Evolutionary conservation across 2,329 filamentous ascomycete species (phyloP).

Genomic region (Xylaria sp.): DNA sequence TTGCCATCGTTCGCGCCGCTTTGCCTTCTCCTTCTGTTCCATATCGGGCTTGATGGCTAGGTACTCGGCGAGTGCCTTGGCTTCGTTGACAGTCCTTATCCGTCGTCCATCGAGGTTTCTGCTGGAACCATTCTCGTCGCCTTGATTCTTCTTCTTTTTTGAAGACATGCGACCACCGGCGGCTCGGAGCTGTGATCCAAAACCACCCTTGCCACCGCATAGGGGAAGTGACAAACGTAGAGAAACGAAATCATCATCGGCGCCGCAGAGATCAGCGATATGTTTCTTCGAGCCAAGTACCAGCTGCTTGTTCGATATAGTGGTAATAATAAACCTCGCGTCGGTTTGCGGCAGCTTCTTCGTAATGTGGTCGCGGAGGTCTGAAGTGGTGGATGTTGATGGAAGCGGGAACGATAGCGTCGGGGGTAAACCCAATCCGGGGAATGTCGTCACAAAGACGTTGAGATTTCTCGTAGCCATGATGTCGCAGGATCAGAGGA

Average conservation of each 20-base stretch:
- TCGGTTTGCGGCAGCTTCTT: conserved; percentile 67
- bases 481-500: conserved; percentile 10
- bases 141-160: conserved; percentile 84
- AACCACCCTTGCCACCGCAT: conserved; percentile 95
- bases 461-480: conserved; percentile 75
- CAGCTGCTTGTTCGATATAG: conserved; percentile 79
- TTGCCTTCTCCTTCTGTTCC: conserved; percentile 93
- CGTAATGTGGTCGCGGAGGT: conserved; percentile 72
- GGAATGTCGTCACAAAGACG: conserved; percentile 84
- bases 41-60: conserved; percentile 96
- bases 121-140: conserved; percentile 88
- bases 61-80: conserved; percentile 94
- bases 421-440: conserved; percentile 82
- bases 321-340: conserved; percentile 79
- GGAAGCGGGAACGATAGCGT: conserved; percentile 82
- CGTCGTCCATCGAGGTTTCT: conserved; percentile 92
- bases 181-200: conserved; percentile 95
- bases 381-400: conserved; percentile 69
- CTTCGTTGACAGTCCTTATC: conserved; percentile 90
- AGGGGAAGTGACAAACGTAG: conserved; percentile 82
- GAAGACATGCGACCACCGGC: conserved; percentile 98
- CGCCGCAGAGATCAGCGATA: conserved; percentile 68
- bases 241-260: conserved; percentile 76
- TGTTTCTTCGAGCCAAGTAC: conserved; percentile 61
- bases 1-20: conserved; percentile 84